Conservation (phyloP, 805 yeast species). For the Schizosaccharomyces cryophilus region DNA sequence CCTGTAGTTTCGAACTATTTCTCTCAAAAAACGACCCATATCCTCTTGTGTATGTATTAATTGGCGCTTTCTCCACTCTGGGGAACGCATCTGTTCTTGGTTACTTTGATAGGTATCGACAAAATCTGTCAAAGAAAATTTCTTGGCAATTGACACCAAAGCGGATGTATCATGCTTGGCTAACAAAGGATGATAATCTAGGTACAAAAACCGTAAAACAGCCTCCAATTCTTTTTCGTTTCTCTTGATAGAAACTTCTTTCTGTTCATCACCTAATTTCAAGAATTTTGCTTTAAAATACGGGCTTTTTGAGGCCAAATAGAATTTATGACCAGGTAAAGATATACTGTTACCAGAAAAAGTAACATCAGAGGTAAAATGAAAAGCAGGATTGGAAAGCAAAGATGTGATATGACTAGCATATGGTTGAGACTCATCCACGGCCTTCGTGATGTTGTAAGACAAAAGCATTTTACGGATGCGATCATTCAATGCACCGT, state of each 20-base stretch:
- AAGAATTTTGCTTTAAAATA: slow-evolving; percentile 10
- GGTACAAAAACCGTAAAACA: not conserved
- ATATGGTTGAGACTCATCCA: slow-evolving; percentile 46
- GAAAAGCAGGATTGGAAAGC: slow-evolving; percentile 6
- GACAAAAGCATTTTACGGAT: slow-evolving; percentile 34
- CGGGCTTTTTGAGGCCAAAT: slow-evolving; percentile 12
- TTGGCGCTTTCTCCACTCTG: not conserved
- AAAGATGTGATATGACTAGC: slow-evolving; percentile 41
- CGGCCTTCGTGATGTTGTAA: slow-evolving; percentile 41
- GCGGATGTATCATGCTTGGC: not conserved
- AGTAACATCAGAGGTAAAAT: not conserved
- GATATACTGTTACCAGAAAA: not conserved
- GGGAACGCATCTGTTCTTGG: not conserved
- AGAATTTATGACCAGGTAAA: slow-evolving; percentile 11
- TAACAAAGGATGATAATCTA: not conserved
- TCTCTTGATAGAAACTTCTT: not conserved
- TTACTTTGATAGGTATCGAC: not conserved
- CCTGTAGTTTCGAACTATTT: not conserved
- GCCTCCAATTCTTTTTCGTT: not conserved
- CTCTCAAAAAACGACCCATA: not conserved
- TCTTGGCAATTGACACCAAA: not conserved
- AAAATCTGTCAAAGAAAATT: not conserved
- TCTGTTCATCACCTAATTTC: too few species aligned
- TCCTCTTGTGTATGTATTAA: not conserved
- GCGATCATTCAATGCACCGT: slow-evolving; percentile 49